Evolutionary conservation across 768 basidiomycete species (phyloP).

Genomic region (Asterophora parasitica): DNA sequence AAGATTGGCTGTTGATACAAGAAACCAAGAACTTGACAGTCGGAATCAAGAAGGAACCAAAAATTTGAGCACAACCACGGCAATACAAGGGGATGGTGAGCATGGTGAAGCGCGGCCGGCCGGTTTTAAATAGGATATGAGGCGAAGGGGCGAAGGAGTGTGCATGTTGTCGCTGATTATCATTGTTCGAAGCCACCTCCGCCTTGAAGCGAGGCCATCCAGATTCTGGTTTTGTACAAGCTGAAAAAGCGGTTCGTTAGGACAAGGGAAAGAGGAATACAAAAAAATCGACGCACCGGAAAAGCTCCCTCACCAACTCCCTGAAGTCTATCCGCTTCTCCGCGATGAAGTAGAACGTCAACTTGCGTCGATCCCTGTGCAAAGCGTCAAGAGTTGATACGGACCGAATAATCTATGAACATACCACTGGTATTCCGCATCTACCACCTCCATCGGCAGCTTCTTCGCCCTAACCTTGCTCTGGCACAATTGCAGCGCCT

Average conservation of each 20-base stretch:
- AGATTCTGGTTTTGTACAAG: conserved; percentile 90
- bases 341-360: conserved; percentile 97
- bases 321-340: conserved; percentile 96
- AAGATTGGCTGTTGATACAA: conserved; percentile 9
- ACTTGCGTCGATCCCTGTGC: conserved; percentile 85
- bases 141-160: conserved; percentile 3
- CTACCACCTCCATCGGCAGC: conserved; percentile 96
- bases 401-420: conserved; percentile 21
- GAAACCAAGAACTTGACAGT: conserved; percentile 2
- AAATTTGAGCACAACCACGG: no score
- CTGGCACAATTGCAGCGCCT: conserved; percentile 87
- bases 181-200: conserved; percentile 36
- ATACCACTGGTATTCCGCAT: conserved; percentile 98
- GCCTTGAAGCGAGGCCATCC: conserved; percentile 85
- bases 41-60: conserved; percentile 1
- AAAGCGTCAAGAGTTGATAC: not conserved
- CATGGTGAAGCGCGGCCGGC: conserved; percentile 11
- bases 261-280: not conserved
- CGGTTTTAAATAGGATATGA: conserved; percentile 15
- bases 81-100: not conserved
- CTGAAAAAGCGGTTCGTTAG: conserved; percentile 29
- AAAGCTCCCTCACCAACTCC: conserved; percentile 91
- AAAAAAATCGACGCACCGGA: conserved; percentile 52
- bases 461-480: conserved; percentile 91
- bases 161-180: conserved; percentile 2